phyloP scores from a whole-genome alignment of 805 yeast species.

The Grigorovia transvaalensis region DNA sequence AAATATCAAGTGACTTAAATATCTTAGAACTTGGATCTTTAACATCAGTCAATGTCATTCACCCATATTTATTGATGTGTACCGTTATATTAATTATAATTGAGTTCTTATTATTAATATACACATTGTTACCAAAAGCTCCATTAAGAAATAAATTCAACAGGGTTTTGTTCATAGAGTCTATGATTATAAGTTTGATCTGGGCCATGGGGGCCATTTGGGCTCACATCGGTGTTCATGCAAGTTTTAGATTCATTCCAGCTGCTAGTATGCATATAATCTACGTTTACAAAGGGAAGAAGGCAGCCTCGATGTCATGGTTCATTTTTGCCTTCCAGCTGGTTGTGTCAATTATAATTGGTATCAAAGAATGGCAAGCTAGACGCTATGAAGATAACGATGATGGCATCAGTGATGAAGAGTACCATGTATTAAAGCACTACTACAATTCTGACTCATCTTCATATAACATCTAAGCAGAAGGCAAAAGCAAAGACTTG shows the following conservation, averaged over 20 bases:
- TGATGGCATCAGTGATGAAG: not conserved
- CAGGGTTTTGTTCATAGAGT: constrained; percentile 24
- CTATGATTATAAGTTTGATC: constrained; percentile 32
- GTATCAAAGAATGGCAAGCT: constrained; percentile 30
- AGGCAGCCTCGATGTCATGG: constrained; percentile 56
- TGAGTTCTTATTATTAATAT: constrained; percentile 34
- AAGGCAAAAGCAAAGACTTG: too few species aligned
- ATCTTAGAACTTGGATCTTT: constrained; percentile 37
- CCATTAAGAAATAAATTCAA: constrained; percentile 32
- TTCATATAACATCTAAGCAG: constrained; percentile 9
- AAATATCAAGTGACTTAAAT: constrained; percentile 26
- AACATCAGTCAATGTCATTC: constrained; percentile 38
- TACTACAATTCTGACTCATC: constrained; percentile 2
- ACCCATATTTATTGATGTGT: constrained; percentile 44
- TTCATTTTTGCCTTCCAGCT: constrained; percentile 41
- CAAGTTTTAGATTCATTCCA: constrained; percentile 36
- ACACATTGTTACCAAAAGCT: constrained; percentile 38
- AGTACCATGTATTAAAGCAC: not conserved
- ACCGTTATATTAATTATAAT: constrained; percentile 36
- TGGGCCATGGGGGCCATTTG: constrained; percentile 64
- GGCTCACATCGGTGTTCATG: constrained; percentile 44
- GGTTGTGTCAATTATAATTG: constrained; percentile 32
- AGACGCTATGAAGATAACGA: constrained; percentile 3
- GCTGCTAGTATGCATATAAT: constrained; percentile 43
- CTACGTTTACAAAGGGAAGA: constrained; percentile 34